A percentile compares a stretch with the other conserved stretches of the same genome.
phyloP scores from a whole-genome alignment of 371 early-diverging fungal species.

The Mucor circinelloides region DNA sequence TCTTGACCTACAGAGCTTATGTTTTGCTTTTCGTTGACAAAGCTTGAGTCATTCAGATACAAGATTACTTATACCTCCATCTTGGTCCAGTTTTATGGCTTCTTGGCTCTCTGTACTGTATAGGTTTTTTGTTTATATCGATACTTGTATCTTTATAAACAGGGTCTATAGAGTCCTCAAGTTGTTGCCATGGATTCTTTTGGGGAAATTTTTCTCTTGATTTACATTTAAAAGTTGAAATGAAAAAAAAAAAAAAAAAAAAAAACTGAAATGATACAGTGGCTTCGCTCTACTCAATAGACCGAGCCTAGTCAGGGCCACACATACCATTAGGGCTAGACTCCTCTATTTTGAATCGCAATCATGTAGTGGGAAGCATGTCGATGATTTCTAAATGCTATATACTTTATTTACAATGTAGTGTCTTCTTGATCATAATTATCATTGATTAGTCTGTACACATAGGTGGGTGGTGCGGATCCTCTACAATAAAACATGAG shows the following conservation, averaged over 20 bases:
- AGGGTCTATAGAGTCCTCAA: conserved; percentile 5
- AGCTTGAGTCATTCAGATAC: conserved; percentile 55
- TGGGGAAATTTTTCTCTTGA: conserved; percentile 33
- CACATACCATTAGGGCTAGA: no score
- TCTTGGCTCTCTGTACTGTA: conserved; percentile 1
- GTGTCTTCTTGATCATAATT: conserved; percentile 65
- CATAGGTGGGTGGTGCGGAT: conserved; percentile 55
- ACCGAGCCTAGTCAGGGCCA: no score
- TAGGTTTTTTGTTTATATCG: not conserved
- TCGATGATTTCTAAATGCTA: not conserved
- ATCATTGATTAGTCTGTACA: conserved; percentile 74
- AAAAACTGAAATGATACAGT: not conserved
- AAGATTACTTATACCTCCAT: conserved; percentile 48
- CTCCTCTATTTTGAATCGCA: no score
- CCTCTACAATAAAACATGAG: conserved; percentile 24
- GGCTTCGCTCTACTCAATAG: no score
- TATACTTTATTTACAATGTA: conserved; percentile 10
- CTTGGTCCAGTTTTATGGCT: conserved; percentile 29
- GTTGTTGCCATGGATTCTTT: conserved; percentile 33
- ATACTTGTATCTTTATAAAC: not conserved
- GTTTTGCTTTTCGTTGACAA: conserved; percentile 43
- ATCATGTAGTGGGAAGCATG: no score
- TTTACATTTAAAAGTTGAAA: conserved; percentile 5
- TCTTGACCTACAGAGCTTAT: conserved; percentile 25
- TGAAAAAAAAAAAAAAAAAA: conserved; percentile 18